Percentiles rank a stretch among this genome's conserved stretches.
Evolutionary conservation across 2,329 filamentous ascomycete species (phyloP).

Genomic region (Apiospora pterosperma): DNA sequence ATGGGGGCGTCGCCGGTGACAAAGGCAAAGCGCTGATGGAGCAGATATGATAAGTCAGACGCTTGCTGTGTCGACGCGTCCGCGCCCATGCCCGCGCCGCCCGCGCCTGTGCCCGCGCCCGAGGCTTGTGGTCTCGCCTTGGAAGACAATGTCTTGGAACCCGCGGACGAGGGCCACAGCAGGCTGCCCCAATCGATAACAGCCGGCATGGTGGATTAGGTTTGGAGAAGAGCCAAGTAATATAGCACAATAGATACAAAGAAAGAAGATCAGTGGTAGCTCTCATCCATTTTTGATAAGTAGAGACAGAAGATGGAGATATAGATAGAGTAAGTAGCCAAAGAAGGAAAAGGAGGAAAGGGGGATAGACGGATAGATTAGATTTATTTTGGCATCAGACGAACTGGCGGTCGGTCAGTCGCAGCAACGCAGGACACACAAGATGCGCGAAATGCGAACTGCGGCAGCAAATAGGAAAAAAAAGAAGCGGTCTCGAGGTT

Average conservation of each 20-base stretch:
- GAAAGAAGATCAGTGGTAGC: background rate
- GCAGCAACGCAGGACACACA: too few species aligned
- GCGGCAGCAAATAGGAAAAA: background rate
- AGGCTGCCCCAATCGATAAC: slow-evolving; percentile 5
- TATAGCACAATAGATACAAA: background rate
- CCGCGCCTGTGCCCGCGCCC: background rate
- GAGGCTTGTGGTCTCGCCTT: background rate
- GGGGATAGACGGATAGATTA: background rate
- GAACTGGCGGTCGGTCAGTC: background rate
- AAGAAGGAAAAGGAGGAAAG: background rate
- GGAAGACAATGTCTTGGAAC: background rate
- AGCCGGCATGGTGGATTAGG: background rate
- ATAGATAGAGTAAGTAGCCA: background rate
- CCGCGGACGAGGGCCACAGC: background rate
- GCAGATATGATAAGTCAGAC: background rate
- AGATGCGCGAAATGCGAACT: background rate
- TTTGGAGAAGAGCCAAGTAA: background rate
- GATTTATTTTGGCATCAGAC: background rate
- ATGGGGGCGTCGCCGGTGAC: background rate
- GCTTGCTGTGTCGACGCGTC: background rate
- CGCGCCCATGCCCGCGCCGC: background rate
- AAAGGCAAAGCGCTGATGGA: background rate
- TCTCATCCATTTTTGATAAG: background rate
- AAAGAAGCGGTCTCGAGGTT: background rate
- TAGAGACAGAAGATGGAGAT: background rate